Percentiles rank a stretch among this genome's conserved stretches.
Conservation (phyloP, 805 yeast species). For the Pichia thaimueangensis region DNA sequence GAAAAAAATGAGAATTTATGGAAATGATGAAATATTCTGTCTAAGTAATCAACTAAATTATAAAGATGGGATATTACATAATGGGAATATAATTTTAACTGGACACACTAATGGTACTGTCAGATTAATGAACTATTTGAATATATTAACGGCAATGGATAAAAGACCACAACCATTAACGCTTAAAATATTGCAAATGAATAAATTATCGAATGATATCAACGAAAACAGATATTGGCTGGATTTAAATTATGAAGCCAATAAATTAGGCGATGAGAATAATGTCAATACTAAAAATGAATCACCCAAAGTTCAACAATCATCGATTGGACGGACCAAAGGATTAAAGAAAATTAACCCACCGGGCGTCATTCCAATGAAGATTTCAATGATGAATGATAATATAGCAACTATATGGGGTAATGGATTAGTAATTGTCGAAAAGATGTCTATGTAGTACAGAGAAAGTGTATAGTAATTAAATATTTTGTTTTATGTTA, state of each 20-base stretch:
- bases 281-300: background rate
- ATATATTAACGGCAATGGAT: slow-evolving; percentile 8
- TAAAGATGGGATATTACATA: background rate
- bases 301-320: too few species aligned
- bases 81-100: slow-evolving; percentile 8
- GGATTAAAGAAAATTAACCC: slow-evolving; percentile 13
- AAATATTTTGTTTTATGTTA: slow-evolving; percentile 6
- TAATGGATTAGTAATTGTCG: slow-evolving; percentile 27
- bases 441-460: slow-evolving; percentile 17
- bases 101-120: slow-evolving; percentile 20
- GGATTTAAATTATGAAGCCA: slow-evolving; percentile 17
- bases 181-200: slow-evolving; percentile 21
- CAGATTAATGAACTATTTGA: slow-evolving; percentile 13
- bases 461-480: slow-evolving; percentile 27
- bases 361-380: slow-evolving; percentile 11
- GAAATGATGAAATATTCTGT: slow-evolving; percentile 12
- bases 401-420: slow-evolving; percentile 22
- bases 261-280: slow-evolving; percentile 5
- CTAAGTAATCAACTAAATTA: slow-evolving; percentile 5
- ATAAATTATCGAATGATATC: slow-evolving; percentile 11
- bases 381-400: slow-evolving; percentile 10
- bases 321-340: slow-evolving; percentile 1
- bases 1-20: slow-evolving; percentile 8
- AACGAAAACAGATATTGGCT: slow-evolving; percentile 18
- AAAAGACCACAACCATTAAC: slow-evolving; percentile 14